These are phyloP conservation scores for Lodderomyces parapsilosis DNA, from an alignment of 1,139 yeast genomes.

Conservation along the genomic window DNA sequence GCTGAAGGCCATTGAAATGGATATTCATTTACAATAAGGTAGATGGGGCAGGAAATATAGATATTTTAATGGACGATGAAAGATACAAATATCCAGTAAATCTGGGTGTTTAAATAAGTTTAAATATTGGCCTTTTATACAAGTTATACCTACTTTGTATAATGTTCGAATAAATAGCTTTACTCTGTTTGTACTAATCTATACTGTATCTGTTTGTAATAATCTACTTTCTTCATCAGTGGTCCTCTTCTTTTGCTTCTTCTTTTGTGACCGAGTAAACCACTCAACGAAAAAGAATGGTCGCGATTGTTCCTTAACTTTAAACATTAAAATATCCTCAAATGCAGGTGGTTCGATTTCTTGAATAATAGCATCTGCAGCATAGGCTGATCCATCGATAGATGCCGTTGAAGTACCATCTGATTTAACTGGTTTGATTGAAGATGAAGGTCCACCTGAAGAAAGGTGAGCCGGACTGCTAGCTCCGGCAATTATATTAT, in stretches of 20 bases:
- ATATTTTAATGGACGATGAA: too few relatives aligned
- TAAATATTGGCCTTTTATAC: too few relatives aligned
- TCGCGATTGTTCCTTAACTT: constrained; percentile 19
- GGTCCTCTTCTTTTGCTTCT: constrained; percentile 5
- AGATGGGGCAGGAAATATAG: too few relatives aligned
- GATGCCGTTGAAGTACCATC: constrained; percentile 20
- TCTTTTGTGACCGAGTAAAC: constrained; percentile 3
- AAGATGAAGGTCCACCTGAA: constrained; percentile 18
- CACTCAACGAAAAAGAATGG: constrained; percentile 7
- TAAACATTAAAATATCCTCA: constrained; percentile 30
- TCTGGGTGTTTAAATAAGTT: too few relatives aligned
- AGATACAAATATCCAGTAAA: too few relatives aligned
- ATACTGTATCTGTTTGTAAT: constrained; percentile 7
- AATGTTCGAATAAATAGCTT: background rate
- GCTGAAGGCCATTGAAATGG: constrained; percentile 17
- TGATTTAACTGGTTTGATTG: constrained; percentile 11
- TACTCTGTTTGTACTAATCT: background rate
- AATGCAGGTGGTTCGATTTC: constrained; percentile 43
- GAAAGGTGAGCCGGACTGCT: constrained; percentile 3
- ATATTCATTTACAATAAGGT: constrained; percentile 17
- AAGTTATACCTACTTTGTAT: too few relatives aligned
- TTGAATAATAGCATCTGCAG: constrained; percentile 24
- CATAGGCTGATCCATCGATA: constrained; percentile 20
- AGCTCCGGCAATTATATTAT: constrained; percentile 11
- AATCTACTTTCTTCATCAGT: constrained; percentile 19